Base-by-base conservation (phyloP, 257 asterid species). In the Jasminum sambac region DNA sequence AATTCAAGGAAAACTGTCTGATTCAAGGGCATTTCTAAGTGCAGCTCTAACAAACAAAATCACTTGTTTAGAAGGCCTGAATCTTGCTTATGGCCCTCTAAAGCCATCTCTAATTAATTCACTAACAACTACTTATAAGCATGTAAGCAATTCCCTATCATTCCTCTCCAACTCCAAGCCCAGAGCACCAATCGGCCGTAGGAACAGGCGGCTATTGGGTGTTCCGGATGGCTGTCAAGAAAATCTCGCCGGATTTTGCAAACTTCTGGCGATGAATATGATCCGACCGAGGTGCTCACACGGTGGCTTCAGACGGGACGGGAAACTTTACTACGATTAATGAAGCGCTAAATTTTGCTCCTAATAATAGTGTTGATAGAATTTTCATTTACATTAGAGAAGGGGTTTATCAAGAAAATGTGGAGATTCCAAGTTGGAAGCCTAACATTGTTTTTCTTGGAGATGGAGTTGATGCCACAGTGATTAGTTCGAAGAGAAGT, bases 371-470 rank as follows among this genome's bases (percentile, higher is more conserved):
- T n/a, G 12, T 63, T 11, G 87, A 85, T 10, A 80, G 96, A 62
- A 30, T 79, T 3, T 30, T 87, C n/a, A 78, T 94, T 23, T 88
- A 86, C 17, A 39, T 94, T 0, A 86, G 41, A 55, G 76, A 78
- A 74, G 99, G 99, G 24, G 61, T 81, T 21, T 94, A 94, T 74
- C 64, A 79, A 66, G 97, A 94, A 70, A 86, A 89, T 63, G 96
- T 91, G 71, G 95, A 84, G 75, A 91, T 94, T 63, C 97, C 97
- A 4, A 83, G 75, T 42, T 87, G 89, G 86, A 94, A 94, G 58
- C 24, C 87, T 0, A 94, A 94, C 77, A 83, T 94, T 70, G 92
- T 89, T 42, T 68, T 94, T 73, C 78, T 94, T 24, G 99, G 99
- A 50, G 97, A 89, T 58, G 97, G 97, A 30, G 78, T 80, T 14